phyloP scores from a whole-genome alignment of 2,329 filamentous ascomycete species.

The Ramularia collo-cygni region DNA sequence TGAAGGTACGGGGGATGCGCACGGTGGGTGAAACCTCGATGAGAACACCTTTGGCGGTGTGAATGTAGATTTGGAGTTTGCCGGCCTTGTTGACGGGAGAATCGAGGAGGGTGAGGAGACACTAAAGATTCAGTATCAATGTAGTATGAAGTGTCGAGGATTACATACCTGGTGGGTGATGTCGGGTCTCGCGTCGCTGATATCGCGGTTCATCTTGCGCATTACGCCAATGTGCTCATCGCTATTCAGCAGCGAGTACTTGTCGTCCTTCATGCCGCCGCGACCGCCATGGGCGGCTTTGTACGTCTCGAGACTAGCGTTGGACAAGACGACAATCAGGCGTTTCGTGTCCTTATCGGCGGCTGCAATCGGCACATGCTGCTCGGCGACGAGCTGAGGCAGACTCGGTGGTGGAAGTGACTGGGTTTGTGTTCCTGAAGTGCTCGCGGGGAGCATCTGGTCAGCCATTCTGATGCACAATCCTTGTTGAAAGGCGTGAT shows the following conservation, averaged over 20 bases:
- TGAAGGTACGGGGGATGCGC: constrained; percentile 95
- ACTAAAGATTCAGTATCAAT: constrained; percentile 49
- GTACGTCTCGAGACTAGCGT: constrained; percentile 96
- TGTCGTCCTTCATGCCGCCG: constrained; percentile 63
- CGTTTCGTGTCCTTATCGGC: constrained; percentile 87
- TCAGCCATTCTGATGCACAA: constrained; percentile 28
- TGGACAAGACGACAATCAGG: constrained; percentile 91
- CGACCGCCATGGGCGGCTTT: constrained; percentile 61
- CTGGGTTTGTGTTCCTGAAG: constrained; percentile 55
- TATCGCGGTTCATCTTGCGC: constrained; percentile 99
- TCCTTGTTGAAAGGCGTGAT: constrained; percentile 32
- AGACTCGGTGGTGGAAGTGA: constrained; percentile 88
- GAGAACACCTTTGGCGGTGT: constrained; percentile 92
- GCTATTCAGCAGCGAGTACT: constrained; percentile 95
- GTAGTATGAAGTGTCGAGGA: no score
- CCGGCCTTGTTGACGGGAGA: constrained; percentile 98
- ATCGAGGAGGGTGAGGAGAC: constrained; percentile 90
- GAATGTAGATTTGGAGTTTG: constrained; percentile 96
- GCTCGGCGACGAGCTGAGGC: constrained; percentile 87
- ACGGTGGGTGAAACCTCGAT: constrained; percentile 98
- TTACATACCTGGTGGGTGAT: constrained; percentile 99
- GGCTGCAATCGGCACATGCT: constrained; percentile 74
- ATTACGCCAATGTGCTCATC: constrained; percentile 99
- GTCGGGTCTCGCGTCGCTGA: constrained; percentile 93
- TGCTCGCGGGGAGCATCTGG: constrained; percentile 11